These are phyloP conservation scores for Cordyceps cicadae DNA, from an alignment of 2,329 filamentous ascomycete species.

Conservation along the genomic window DNA sequence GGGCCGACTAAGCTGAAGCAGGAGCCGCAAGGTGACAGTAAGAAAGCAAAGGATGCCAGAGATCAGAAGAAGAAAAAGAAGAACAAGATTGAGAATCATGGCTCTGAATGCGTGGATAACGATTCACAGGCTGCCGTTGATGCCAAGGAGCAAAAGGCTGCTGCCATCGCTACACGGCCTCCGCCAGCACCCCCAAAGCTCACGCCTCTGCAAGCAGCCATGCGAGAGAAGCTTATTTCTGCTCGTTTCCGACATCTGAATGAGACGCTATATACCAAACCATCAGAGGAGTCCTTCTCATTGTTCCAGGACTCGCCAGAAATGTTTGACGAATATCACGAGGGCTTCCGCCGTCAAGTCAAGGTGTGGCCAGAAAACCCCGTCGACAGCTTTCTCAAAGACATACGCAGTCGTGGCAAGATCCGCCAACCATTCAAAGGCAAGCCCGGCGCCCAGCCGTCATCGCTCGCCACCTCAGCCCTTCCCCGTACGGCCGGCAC, in stretches of 20 bases:
- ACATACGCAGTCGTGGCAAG: slow-evolving; percentile 60
- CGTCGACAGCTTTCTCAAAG: slow-evolving; percentile 73
- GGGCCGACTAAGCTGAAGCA: slow-evolving; percentile 15
- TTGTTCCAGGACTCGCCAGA: slow-evolving; percentile 81
- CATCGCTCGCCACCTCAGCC: slow-evolving; percentile 30
- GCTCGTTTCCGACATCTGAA: slow-evolving; percentile 97
- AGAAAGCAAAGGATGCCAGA: slow-evolving; percentile 23
- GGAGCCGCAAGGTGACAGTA: slow-evolving; percentile 15
- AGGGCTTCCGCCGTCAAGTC: slow-evolving; percentile 91
- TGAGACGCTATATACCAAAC: slow-evolving; percentile 88
- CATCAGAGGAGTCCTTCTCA: slow-evolving; percentile 71
- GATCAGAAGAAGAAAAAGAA: slow-evolving; percentile 35
- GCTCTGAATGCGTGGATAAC: slow-evolving; percentile 16
- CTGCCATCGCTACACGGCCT: slow-evolving; percentile 26
- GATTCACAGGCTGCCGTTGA: slow-evolving; percentile 1
- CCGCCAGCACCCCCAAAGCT: slow-evolving; percentile 51
- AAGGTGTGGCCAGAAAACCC: slow-evolving; percentile 96
- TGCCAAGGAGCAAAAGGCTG: slow-evolving; percentile 15
- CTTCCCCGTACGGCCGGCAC: slow-evolving; percentile 64
- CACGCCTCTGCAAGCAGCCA: slow-evolving; percentile 85
- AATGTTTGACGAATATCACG: slow-evolving; percentile 94
- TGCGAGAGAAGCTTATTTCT: slow-evolving; percentile 90
- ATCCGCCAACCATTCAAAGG: slow-evolving; percentile 30
- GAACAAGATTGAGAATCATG: slow-evolving; percentile 14
- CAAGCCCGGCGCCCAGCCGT: slow-evolving; percentile 20